phyloP scores from a whole-genome alignment of 805 yeast species.

The Starmerella asiatica region DNA sequence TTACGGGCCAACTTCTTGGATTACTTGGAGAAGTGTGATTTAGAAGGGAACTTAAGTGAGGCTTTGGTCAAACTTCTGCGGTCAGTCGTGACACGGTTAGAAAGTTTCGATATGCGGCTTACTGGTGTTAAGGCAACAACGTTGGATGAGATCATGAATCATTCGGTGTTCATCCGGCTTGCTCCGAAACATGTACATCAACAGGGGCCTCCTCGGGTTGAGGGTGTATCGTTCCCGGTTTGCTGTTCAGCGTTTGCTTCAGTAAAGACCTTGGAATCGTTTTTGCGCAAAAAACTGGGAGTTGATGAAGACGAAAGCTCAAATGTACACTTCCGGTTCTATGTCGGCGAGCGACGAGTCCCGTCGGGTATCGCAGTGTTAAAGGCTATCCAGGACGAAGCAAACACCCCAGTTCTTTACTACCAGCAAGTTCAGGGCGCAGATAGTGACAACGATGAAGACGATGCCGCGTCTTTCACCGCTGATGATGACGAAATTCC shows the following conservation, averaged over 20 bases:
- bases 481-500: constrained; percentile 1
- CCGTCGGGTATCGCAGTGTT: constrained; percentile 6
- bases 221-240: not conserved
- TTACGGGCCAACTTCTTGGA: constrained; percentile 7
- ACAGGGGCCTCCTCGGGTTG: too few relatives aligned
- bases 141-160: constrained; percentile 3
- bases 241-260: constrained; percentile 5
- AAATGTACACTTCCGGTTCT: constrained; percentile 1
- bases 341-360: constrained; percentile 1
- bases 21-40: not conserved
- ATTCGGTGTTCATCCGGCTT: constrained; percentile 1
- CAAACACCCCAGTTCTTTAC: constrained; percentile 1
- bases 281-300: constrained; percentile 2
- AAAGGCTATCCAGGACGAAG: constrained; percentile 6
- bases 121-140: constrained; percentile 6
- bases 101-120: constrained; percentile 7
- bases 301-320: not conserved
- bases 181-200: not conserved
- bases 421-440: constrained; percentile 1
- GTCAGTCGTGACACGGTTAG: constrained; percentile 7
- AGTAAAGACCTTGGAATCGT: constrained; percentile 3
- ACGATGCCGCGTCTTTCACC: not conserved
- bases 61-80: constrained; percentile 6
- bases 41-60: constrained; percentile 1
- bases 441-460: not conserved